Evolutionary conservation across 2,329 filamentous ascomycete species (phyloP).

Genomic region (Diaporthe sp.): DNA sequence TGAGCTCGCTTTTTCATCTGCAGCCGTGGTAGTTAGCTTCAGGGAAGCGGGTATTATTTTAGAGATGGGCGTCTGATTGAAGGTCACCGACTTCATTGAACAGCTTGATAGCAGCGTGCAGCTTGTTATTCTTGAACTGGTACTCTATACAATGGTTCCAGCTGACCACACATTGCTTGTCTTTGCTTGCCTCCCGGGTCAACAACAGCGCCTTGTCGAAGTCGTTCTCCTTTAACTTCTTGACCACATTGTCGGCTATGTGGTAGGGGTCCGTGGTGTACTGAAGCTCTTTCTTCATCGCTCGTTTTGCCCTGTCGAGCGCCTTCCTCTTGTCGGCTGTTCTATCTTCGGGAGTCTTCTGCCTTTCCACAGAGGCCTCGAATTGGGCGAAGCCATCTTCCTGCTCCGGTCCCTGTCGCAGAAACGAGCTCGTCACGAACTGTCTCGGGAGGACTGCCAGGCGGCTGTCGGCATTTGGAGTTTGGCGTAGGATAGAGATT

Average conservation of each 20-base stretch:
- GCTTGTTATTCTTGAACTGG: conserved; percentile 71
- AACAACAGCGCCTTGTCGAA: conserved; percentile 78
- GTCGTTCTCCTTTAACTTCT: conserved; percentile 70
- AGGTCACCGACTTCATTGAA: conserved; percentile 81
- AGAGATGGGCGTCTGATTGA: not conserved
- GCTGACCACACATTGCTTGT: conserved; percentile 76
- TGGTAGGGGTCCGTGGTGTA: conserved; percentile 79
- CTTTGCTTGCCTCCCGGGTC: conserved; percentile 77
- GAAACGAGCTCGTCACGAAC: conserved; percentile 38
- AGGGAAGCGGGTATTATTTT: not conserved
- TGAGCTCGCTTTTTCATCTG: conserved; percentile 96
- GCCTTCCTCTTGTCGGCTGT: conserved; percentile 50
- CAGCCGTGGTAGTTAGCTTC: conserved; percentile 42
- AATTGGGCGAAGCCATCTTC: conserved; percentile 33
- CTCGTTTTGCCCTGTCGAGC: conserved; percentile 42
- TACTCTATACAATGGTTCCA: conserved; percentile 92
- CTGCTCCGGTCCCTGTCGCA: conserved; percentile 8
- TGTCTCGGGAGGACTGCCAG: conserved; percentile 36
- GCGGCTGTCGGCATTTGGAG: conserved; percentile 37
- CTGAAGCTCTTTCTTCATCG: conserved; percentile 65
- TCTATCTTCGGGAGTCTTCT: conserved; percentile 43
- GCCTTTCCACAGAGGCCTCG: conserved; percentile 20
- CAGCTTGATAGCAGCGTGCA: conserved; percentile 80
- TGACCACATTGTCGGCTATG: conserved; percentile 77
- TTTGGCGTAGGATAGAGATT: conserved; percentile 39